These are phyloP conservation scores for Epichloe coenophiala DNA, from an alignment of 2,329 filamentous ascomycete species.

Conservation along the genomic window DNA sequence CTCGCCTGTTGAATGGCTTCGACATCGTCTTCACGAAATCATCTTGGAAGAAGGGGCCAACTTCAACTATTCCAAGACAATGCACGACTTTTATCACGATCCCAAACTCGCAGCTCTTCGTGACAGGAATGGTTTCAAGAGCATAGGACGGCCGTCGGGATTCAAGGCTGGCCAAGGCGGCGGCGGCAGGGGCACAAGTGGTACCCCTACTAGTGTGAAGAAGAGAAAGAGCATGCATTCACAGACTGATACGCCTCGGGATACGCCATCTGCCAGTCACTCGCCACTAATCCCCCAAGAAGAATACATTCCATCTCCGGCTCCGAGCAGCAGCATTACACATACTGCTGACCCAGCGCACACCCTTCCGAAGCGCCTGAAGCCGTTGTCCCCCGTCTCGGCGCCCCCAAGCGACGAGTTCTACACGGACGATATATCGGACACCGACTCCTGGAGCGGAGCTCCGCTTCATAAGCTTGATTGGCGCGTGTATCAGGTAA, in stretches of 20 bases:
- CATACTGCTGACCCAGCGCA: neutral
- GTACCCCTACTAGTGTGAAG: constrained; percentile 13
- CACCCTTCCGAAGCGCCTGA: constrained; percentile 13
- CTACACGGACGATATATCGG: constrained; percentile 34
- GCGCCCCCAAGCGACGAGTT: constrained; percentile 22
- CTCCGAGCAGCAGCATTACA: neutral
- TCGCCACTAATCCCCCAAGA: constrained; percentile 14
- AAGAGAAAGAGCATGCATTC: constrained; percentile 23
- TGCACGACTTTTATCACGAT: constrained; percentile 44
- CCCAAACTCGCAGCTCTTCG: constrained; percentile 35
- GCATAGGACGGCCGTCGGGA: constrained; percentile 41
- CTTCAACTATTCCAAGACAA: constrained; percentile 37
- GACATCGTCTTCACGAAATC: constrained; percentile 41
- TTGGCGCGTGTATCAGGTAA: constrained; percentile 39
- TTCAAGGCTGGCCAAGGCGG: constrained; percentile 21
- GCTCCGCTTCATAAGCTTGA: constrained; percentile 32
- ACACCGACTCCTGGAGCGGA: constrained; percentile 35
- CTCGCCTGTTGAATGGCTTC: constrained; percentile 41
- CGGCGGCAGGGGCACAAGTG: constrained; percentile 3
- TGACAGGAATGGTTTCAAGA: constrained; percentile 39
- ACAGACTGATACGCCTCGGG: constrained; percentile 14
- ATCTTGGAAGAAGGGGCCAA: constrained; percentile 26
- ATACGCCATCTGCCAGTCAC: constrained; percentile 14
- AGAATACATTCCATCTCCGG: constrained; percentile 2
- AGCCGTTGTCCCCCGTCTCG: constrained; percentile 10